Percentiles rank a stretch among this genome's conserved stretches.
These are phyloP conservation scores for Corylus heterophylla DNA, from an alignment of 306 rosid species.

Conservation along the genomic window DNA sequence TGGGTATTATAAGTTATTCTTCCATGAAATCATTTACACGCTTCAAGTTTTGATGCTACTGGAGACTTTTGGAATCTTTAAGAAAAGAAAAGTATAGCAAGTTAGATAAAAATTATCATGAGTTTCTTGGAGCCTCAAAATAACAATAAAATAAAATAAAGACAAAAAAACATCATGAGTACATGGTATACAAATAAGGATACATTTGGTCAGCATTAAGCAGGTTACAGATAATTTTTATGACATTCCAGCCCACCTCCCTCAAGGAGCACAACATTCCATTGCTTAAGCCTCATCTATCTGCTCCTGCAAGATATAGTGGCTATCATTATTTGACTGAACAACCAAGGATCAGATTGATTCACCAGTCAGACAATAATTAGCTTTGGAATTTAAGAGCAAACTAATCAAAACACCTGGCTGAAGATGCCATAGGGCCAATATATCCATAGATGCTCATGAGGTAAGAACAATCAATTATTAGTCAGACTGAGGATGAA, in stretches of 20 bases:
- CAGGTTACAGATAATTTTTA: constrained; percentile 32
- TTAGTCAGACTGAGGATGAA: background rate
- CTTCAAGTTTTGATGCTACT: background rate
- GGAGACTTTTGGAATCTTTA: background rate
- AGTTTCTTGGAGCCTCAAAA: background rate
- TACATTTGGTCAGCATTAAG: constrained; percentile 46
- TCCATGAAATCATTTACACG: background rate
- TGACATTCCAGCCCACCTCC: constrained; percentile 79
- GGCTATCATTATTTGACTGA: background rate
- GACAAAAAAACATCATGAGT: background rate
- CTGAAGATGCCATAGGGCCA: background rate
- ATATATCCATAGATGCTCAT: background rate
- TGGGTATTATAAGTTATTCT: background rate
- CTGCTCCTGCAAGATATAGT: constrained; percentile 65
- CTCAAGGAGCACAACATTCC: constrained; percentile 33
- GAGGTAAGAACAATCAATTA: background rate
- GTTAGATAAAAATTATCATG: background rate
- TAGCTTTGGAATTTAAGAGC: background rate
- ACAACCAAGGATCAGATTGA: background rate
- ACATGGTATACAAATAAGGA: background rate
- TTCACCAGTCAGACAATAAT: background rate
- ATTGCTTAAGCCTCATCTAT: constrained; percentile 75
- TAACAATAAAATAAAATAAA: background rate
- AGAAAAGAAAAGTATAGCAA: background rate
- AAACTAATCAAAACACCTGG: background rate